Percentiles rank a stretch among this genome's conserved stretches.
Evolutionary conservation across 1,284 basidiomycete species (phyloP).

Genomic region (Moesziomyces globuligerus): DNA sequence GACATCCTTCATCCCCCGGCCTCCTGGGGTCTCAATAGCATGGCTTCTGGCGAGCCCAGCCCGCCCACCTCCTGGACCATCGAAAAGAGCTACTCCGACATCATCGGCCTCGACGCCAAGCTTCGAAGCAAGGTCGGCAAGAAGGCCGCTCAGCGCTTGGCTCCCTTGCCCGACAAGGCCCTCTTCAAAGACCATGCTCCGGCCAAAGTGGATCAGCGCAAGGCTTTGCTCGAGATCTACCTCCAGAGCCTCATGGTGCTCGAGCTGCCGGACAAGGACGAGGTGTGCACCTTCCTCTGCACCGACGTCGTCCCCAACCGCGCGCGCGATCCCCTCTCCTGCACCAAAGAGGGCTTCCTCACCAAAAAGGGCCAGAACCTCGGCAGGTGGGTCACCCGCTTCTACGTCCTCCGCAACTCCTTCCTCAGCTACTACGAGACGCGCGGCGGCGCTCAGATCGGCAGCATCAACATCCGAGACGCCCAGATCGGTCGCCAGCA

Average conservation of each 20-base stretch:
- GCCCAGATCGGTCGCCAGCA: slow-evolving; percentile 85
- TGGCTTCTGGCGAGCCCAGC: slow-evolving; percentile 69
- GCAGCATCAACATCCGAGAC: slow-evolving; percentile 83
- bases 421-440: slow-evolving; percentile 92
- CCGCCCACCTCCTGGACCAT: slow-evolving; percentile 83
- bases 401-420: slow-evolving; percentile 84
- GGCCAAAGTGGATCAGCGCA: slow-evolving; percentile 85
- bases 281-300: slow-evolving; percentile 90
- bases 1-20: slow-evolving; percentile 53
- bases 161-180: slow-evolving; percentile 84
- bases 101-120: slow-evolving; percentile 79
- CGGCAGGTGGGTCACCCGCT: slow-evolving; percentile 80
- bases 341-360: slow-evolving; percentile 93
- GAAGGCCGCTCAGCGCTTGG: slow-evolving; percentile 78
- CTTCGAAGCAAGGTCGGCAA: slow-evolving; percentile 75
- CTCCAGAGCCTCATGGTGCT: slow-evolving; percentile 81
- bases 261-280: slow-evolving; percentile 86
- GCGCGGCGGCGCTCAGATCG: slow-evolving; percentile 82
- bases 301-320: slow-evolving; percentile 81
- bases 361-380: slow-evolving; percentile 97
- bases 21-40: slow-evolving; percentile 68
- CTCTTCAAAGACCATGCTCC: slow-evolving; percentile 97
- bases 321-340: slow-evolving; percentile 65
- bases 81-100: slow-evolving; percentile 92
- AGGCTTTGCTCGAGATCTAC: slow-evolving; percentile 82